Evolutionary conservation across 2,329 filamentous ascomycete genomes (phyloP), one percentile per base, ranked within the genome.

Genomic region (Colletotrichum theobromicola): DNA sequence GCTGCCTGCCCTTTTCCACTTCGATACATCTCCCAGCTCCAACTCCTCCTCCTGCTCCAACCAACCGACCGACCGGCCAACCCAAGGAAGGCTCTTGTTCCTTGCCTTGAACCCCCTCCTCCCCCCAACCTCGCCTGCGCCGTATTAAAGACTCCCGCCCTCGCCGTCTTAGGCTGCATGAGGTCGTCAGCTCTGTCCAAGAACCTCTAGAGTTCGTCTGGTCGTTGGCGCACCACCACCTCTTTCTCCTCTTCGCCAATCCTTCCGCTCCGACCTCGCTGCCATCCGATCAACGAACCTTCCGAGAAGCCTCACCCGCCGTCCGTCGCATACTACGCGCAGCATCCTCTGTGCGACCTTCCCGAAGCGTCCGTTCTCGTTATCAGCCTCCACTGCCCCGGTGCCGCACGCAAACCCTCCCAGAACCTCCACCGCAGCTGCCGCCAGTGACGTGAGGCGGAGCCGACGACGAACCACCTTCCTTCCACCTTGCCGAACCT

Each of bases 391-490:
- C 53, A 34, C 72, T 61, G 50, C 24, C 30, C 32, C 30, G 28
- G 21, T 32, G 30, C 30, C 35, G 37, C 35, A 50, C 35, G 21
- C 34, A n/a, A 37, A 32, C 37, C 35, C 57, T 26, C 64, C 50
- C 28, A 67, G 32, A 32, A 55, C 61, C 60, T 64, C 72, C 67
- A 71, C 67, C 26, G 53, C 61, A 37, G 37, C 61, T 42, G 60
- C 46, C 26, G 57, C 57, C 67, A 70, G 71, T 71, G 71, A 74
- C 71, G 67, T 74, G 67, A 71, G 67, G 67, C 72, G 67, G 67
- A 72, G 60, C 67, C 61, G 26, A 50, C 42, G 28, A 72, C 61
- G 34, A 67, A 67, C 53, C 37, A 46, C 37, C 26, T 28, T 74
- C 68, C 68, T 63, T 62, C 53, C 37, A 46, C 37, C 26, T 28